A percentile compares a stretch with the other conserved stretches of the same genome.
Evolutionary conservation across 495 filamentous ascomycete genomes (phyloP).

Genomic region (Podospora fimiseda): DNA sequence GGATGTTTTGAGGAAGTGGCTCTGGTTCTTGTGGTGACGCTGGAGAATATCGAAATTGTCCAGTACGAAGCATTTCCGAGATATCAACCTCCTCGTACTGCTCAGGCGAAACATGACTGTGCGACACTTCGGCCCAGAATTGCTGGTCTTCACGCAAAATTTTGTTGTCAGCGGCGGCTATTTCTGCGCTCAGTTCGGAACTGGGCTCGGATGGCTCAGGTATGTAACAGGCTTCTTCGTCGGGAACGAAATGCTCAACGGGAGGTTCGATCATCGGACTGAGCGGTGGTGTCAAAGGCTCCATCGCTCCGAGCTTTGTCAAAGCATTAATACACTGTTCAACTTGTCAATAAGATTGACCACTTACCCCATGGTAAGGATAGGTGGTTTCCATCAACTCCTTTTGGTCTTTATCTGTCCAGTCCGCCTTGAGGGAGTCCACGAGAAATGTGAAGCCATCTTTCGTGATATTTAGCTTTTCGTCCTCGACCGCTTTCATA

Average conservation of each 20-base stretch:
- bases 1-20: conserved; percentile 12
- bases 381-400: conserved; percentile 26
- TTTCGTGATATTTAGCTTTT: conserved; percentile 18
- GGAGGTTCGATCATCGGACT: conserved; percentile 39
- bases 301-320: conserved; percentile 23
- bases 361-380: conserved; percentile 33
- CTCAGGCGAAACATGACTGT: conserved; percentile 8
- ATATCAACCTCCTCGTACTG: conserved; percentile 20
- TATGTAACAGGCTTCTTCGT: conserved; percentile 41
- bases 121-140: conserved; percentile 13
- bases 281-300: conserved; percentile 53
- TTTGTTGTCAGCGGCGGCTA: conserved; percentile 37
- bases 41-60: conserved; percentile 8
- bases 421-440: conserved; percentile 30
- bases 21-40: neutral
- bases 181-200: conserved; percentile 42
- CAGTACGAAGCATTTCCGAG: conserved; percentile 17
- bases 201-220: conserved; percentile 47
- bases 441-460: conserved; percentile 14
- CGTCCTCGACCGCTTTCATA: conserved; percentile 6
- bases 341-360: neutral
- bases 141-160: conserved; percentile 16
- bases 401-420: conserved; percentile 29
- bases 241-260: conserved; percentile 39
- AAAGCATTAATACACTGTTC: conserved; percentile 10